Evolutionary conservation across 2,329 filamentous ascomycete species (phyloP).

Genomic region (Laburnicola sp.): DNA sequence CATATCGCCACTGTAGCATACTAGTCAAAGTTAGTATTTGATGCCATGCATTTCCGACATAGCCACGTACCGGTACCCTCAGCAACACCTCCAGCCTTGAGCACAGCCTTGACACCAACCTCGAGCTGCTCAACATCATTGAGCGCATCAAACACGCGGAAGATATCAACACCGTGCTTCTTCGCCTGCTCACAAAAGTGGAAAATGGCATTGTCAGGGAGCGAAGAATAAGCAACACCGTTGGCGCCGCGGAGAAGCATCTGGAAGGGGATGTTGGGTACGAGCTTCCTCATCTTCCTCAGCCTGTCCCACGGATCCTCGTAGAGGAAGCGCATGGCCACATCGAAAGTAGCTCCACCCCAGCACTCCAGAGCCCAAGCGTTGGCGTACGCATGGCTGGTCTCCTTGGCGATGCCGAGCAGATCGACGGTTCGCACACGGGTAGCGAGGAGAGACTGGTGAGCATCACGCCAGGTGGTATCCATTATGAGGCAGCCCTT

Average conservation of each 20-base stretch:
- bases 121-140: conserved; percentile 97
- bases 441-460: conserved; percentile 94
- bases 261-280: conserved; percentile 99
- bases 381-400: conserved; percentile 88
- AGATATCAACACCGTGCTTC: conserved; percentile 98
- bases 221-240: conserved; percentile 92
- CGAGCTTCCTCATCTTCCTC: conserved; percentile 90
- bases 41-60: conserved; percentile 57
- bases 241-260: conserved; percentile 98
- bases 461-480: conserved; percentile 98
- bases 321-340: conserved; percentile 98
- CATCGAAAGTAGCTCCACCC: conserved; percentile 98
- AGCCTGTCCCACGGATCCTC: conserved; percentile 98
- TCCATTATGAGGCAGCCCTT: conserved; percentile 98
- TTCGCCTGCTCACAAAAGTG: conserved; percentile 99
- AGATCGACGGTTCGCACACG: conserved; percentile 95
- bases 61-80: conserved; percentile 86
- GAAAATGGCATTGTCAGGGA: conserved; percentile 96
- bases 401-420: conserved; percentile 93
- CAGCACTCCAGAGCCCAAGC: conserved; percentile 96
- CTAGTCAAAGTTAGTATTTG: not conserved
- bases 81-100: conserved; percentile 91
- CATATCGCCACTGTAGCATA: conserved; percentile 18
- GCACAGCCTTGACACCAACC: conserved; percentile 95
- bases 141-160: conserved; percentile 96